Conservation (phyloP, 164 flowering plant genomes). For the Magnolia officinalis region DNA sequence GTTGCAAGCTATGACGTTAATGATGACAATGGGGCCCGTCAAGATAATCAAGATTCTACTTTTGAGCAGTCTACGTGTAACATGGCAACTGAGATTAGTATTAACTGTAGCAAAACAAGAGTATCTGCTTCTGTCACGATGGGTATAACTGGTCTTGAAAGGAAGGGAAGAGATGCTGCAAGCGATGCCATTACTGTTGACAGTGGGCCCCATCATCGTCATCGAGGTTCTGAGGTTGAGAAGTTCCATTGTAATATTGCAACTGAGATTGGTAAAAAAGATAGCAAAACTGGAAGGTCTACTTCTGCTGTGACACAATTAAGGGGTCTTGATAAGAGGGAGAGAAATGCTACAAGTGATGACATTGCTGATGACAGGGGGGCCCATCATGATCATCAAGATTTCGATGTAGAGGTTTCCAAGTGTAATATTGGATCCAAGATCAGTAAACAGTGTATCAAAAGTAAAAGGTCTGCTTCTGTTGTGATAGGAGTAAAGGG, state of each 20-base stretch:
- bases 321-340: background rate
- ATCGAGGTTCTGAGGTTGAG: background rate
- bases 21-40: background rate
- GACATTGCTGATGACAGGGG: no score
- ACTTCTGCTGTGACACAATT: background rate
- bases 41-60: background rate
- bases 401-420: background rate
- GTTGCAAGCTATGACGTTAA: background rate
- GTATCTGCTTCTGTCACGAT: background rate
- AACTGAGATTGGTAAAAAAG: no score
- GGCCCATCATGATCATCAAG: background rate
- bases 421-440: background rate
- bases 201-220: background rate
- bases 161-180: background rate
- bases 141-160: background rate
- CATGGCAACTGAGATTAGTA: background rate
- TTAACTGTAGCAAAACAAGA: background rate
- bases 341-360: background rate
- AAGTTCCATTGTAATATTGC: background rate
- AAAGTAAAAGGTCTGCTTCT: background rate
- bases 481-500: background rate
- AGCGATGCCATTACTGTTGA: background rate
- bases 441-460: background rate
- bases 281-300: background rate
- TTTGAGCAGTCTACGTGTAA: background rate